These are phyloP conservation scores for Neocatenulostroma microsporum DNA, from an alignment of 2,329 filamentous ascomycete species.

Conservation along the genomic window DNA sequence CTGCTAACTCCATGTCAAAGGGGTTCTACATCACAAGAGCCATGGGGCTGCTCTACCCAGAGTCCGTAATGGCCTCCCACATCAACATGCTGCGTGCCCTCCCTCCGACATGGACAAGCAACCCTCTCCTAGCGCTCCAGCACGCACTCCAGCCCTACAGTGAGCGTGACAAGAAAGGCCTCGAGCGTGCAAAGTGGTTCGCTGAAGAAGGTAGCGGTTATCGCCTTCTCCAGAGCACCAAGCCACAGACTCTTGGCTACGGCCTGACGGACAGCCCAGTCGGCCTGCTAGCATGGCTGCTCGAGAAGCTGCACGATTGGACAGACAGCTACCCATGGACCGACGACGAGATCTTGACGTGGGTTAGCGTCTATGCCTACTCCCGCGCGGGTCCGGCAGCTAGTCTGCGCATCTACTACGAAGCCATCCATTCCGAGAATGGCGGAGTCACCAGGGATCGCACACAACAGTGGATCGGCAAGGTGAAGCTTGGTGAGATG, in stretches of 20 bases:
- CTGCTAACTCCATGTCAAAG: too few relatives aligned
- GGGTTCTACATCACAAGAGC: conserved; percentile 57
- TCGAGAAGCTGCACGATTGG: conserved; percentile 74
- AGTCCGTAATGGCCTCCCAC: conserved; percentile 52
- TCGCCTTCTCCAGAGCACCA: conserved; percentile 53
- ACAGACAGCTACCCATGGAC: conserved; percentile 58
- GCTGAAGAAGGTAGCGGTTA: conserved; percentile 51
- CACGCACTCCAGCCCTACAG: conserved; percentile 50
- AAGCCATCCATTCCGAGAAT: conserved; percentile 42
- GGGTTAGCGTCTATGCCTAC: conserved; percentile 68
- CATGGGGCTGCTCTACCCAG: conserved; percentile 53
- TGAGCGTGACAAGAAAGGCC: conserved; percentile 43
- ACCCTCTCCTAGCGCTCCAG: conserved; percentile 52
- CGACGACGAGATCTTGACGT: conserved; percentile 67
- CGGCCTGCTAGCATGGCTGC: conserved; percentile 67
- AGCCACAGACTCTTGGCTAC: conserved; percentile 66
- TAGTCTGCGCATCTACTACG: conserved; percentile 64
- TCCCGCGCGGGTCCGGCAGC: conserved; percentile 61
- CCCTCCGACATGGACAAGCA: conserved; percentile 43
- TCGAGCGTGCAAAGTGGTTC: conserved; percentile 53
- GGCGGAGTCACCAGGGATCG: conserved; percentile 24
- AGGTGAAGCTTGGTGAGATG: conserved; percentile 46
- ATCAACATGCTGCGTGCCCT: conserved; percentile 51
- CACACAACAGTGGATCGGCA: conserved; percentile 36
- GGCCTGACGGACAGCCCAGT: conserved; percentile 62